Evolutionary conservation across 2,329 filamentous ascomycete genomes (phyloP), one percentile per base, ranked within the genome.

Genomic region (Zalaria obscura): DNA sequence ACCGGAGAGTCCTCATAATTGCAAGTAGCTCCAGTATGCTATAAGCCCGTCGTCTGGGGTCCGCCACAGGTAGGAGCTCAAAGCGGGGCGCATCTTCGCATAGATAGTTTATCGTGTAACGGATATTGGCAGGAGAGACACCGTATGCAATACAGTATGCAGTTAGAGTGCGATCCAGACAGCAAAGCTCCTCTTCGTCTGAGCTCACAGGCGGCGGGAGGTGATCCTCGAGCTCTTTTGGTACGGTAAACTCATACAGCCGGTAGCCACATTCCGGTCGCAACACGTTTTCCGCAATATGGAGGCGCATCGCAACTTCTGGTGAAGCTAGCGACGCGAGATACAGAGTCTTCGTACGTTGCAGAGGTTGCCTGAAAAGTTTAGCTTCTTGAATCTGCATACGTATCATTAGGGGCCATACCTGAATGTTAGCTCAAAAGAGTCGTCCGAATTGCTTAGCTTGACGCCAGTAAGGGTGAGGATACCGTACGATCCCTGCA

Each of bases 71-170:
- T 5, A 80, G 64, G 5, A 84, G 66, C 47, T 72, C 69, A 53
- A 84, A 84, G 31, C 73, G 72, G 4, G 80, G 80, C 27, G 70
- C 72, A 60, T 84, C 78, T 55, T 83, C 79, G 46, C 71, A 74
- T 42, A 72, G 60, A 49, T 71, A 67, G 50, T 76, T 69, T 42
- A 80, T 70, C 4, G 68, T 68, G 51, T 81, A 82, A 40, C 72
- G 69, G 38, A 84, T 78, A 42, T 78, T 80, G 8, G 72, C 72
- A 3, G 79, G 75, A 50, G 81, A 76, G 25, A 81, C 65, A 44
- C 75, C 72, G 54, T 83, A 84, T 18, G 76, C 78, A 35, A 79
- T 68, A 53, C 78, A 83, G 53, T 83, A 83, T 29, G 78, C 80
- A 38, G 74, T 74, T 28, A 84, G 58, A 1, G 79, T 83, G 29